These are phyloP conservation scores for Ustilago trichophora DNA, from an alignment of 1,284 basidiomycete species.

Conservation along the genomic window DNA sequence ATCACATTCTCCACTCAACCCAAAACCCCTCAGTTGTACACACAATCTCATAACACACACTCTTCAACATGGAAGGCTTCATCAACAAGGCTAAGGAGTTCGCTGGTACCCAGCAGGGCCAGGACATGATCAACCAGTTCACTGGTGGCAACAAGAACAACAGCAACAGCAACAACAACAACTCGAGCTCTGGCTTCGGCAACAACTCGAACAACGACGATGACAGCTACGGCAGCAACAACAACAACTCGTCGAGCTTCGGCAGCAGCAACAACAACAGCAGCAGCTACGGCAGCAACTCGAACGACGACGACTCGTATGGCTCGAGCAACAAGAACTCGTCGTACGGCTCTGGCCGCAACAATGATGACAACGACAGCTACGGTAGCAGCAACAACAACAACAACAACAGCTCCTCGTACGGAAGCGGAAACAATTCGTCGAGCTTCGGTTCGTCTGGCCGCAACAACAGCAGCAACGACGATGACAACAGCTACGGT, in stretches of 20 bases:
- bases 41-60: neutral
- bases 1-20: too few species aligned
- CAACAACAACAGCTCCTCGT: conserved; percentile 16
- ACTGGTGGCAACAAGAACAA: conserved; percentile 39
- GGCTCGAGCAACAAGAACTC: conserved; percentile 7
- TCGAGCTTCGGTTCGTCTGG: neutral
- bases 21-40: too few species aligned
- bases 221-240: conserved; percentile 6
- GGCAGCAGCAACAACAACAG: too few species aligned
- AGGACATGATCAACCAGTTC: conserved; percentile 42
- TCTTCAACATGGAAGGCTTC: conserved; percentile 50
- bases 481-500: conserved; percentile 3
- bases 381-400: conserved; percentile 16
- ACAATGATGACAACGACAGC: conserved; percentile 5
- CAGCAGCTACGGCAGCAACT: conserved; percentile 4
- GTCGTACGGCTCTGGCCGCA: too few species aligned
- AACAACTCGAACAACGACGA: conserved; percentile 6
- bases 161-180: conserved; percentile 36
- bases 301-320: too few species aligned
- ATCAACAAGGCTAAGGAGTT: conserved; percentile 61
- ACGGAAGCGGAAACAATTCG: conserved; percentile 4
- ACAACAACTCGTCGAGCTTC: conserved; percentile 15
- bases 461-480: conserved; percentile 5
- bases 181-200: conserved; percentile 1
- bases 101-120: conserved; percentile 47